A percentile compares a stretch with the other conserved stretches of the same genome.
Evolutionary conservation across 2,329 filamentous ascomycete species (phyloP).

Genomic region (Aureobasidium sp.): DNA sequence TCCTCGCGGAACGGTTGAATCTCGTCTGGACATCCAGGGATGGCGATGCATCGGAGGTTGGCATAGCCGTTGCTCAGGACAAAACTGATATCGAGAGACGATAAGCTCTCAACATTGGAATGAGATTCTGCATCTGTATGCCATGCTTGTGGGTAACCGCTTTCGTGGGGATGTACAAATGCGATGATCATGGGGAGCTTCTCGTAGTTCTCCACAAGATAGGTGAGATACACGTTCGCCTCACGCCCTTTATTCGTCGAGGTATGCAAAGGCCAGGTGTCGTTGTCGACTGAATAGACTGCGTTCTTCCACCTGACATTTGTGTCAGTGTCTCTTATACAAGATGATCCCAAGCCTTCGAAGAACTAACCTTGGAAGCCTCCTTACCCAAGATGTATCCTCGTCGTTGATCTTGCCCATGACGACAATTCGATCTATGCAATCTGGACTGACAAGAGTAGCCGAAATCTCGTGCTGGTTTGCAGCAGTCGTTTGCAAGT

Average conservation of each 20-base stretch:
- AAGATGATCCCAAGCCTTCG: neutral
- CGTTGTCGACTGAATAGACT: neutral
- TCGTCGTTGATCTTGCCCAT: neutral
- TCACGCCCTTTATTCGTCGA: slow-evolving; percentile 24
- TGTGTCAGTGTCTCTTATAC: too few species aligned
- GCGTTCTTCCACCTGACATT: neutral
- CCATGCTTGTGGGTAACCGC: slow-evolving; percentile 21
- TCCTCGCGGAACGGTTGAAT: slow-evolving; percentile 39
- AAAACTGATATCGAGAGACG: slow-evolving; percentile 40
- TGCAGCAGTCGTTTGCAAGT: neutral
- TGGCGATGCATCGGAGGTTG: slow-evolving; percentile 48
- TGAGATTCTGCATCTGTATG: slow-evolving; percentile 18
- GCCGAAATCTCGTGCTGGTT: neutral
- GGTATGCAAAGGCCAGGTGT: neutral
- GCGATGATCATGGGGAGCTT: slow-evolving; percentile 24
- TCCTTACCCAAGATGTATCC: neutral
- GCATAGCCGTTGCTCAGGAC: slow-evolving; percentile 46
- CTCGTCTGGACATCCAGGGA: slow-evolving; percentile 45
- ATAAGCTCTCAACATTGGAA: slow-evolving; percentile 18
- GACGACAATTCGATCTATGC: neutral
- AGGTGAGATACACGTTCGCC: slow-evolving; percentile 43
- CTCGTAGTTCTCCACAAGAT: slow-evolving; percentile 42
- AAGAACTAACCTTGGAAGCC: neutral
- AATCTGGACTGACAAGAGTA: neutral
- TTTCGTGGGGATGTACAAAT: slow-evolving; percentile 27